Conservation (phyloP, 331 rosid species). For the Malus hybrid region DNA sequence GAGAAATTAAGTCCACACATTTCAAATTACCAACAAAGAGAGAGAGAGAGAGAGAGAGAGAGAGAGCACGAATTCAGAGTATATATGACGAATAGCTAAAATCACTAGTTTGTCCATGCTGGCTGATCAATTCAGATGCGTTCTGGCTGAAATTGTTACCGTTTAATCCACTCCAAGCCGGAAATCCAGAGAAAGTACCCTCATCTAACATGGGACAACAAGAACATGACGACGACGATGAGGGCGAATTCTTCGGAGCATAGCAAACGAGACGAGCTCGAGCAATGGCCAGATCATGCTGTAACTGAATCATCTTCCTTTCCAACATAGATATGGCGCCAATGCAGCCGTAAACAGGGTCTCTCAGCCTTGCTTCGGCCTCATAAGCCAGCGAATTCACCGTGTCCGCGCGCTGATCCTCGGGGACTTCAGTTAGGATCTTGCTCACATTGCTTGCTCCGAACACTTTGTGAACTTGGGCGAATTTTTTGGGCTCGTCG, state of each 20-base stretch:
- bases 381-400: constrained; percentile 80
- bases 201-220: constrained; percentile 19
- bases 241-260: constrained; percentile 8
- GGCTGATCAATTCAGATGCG: constrained; percentile 37
- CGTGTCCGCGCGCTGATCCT: constrained; percentile 70
- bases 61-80: constrained; percentile 17
- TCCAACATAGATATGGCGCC: constrained; percentile 77
- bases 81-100: constrained; percentile 51
- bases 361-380: constrained; percentile 74
- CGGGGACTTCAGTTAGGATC: constrained; percentile 73
- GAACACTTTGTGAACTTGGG: constrained; percentile 83
- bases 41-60: not conserved
- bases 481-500: constrained; percentile 68
- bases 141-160: constrained; percentile 33
- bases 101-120: constrained; percentile 37
- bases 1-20: not conserved
- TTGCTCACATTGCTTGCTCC: constrained; percentile 96
- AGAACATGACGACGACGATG: not conserved
- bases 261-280: constrained; percentile 65
- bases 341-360: constrained; percentile 92
- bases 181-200: constrained; percentile 35
- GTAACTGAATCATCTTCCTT: constrained; percentile 62
- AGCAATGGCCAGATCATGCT: constrained; percentile 65
- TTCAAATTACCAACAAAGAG: not conserved
- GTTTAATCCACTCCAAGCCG: constrained; percentile 33